phyloP scores from a whole-genome alignment of 306 rosid genomes.

The Arachis stenosperma region DNA sequence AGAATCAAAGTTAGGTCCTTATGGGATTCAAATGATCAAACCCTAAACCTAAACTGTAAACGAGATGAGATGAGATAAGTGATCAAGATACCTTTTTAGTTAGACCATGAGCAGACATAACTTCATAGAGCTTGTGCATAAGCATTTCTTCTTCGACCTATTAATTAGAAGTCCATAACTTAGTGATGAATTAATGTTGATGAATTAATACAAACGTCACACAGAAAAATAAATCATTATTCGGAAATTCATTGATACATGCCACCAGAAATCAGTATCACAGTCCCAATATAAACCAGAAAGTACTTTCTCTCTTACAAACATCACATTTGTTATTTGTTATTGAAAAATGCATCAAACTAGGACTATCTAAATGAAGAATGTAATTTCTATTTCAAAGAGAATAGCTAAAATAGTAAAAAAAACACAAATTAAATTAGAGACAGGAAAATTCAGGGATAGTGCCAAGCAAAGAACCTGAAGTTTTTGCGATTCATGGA shows the following conservation, averaged over 20 bases:
- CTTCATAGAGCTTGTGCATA: constrained; percentile 45
- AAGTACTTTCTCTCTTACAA: background rate
- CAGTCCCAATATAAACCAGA: background rate
- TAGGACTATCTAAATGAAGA: background rate
- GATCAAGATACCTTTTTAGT: constrained; percentile 22
- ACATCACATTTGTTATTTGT: background rate
- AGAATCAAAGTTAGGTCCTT: no score
- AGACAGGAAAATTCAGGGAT: background rate
- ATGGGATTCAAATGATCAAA: no score
- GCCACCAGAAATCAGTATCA: constrained; percentile 1
- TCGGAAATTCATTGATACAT: background rate
- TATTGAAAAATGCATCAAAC: background rate
- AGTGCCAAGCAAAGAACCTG: constrained; percentile 26
- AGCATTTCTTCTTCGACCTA: constrained; percentile 51
- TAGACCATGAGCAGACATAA: constrained; percentile 30
- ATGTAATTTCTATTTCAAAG: background rate
- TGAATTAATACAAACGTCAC: background rate
- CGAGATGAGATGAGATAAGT: background rate
- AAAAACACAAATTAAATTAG: background rate
- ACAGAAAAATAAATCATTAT: background rate
- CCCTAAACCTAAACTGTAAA: background rate
- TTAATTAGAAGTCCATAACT: constrained; percentile 2
- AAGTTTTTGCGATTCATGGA: constrained; percentile 33
- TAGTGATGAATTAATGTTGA: background rate
- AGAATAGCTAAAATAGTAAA: background rate